Conservation (phyloP, 2,329 filamentous ascomycete species). For the Neonectria neomacrospora region DNA sequence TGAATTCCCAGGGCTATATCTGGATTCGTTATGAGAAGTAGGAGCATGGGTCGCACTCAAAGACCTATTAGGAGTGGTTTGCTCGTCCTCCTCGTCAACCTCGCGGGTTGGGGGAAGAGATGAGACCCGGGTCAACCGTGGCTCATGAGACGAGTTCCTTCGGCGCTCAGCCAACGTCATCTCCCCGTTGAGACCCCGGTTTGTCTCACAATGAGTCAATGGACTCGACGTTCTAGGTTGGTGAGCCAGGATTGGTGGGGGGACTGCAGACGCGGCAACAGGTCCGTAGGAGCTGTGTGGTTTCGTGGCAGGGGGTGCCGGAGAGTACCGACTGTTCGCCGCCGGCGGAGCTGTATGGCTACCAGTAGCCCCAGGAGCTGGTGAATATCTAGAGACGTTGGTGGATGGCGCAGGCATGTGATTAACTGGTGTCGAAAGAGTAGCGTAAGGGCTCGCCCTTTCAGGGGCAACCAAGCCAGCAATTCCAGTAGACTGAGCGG, state of each 20-base stretch:
- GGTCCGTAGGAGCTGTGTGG: slow-evolving; percentile 56
- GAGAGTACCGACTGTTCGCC: slow-evolving; percentile 64
- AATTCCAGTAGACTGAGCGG: slow-evolving; percentile 42
- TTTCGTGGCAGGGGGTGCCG: slow-evolving; percentile 56
- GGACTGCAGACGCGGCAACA: slow-evolving; percentile 48
- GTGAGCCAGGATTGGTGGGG: slow-evolving; percentile 64
- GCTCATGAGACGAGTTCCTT: slow-evolving; percentile 65
- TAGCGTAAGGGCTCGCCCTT: slow-evolving; percentile 64
- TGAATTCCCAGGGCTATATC: slow-evolving; percentile 53
- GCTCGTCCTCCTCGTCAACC: slow-evolving; percentile 67
- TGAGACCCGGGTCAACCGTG: slow-evolving; percentile 63
- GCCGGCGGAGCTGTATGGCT: slow-evolving; percentile 50
- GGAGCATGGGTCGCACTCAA: slow-evolving; percentile 42
- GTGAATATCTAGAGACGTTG: slow-evolving; percentile 69
- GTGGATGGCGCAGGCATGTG: slow-evolving; percentile 49
- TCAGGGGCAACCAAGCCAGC: slow-evolving; percentile 64
- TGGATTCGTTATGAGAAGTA: slow-evolving; percentile 46
- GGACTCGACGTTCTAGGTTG: slow-evolving; percentile 74
- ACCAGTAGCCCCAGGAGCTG: slow-evolving; percentile 55
- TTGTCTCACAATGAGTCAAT: slow-evolving; percentile 70
- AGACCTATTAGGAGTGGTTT: slow-evolving; percentile 40
- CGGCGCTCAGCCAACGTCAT: slow-evolving; percentile 58
- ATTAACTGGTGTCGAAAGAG: slow-evolving; percentile 52
- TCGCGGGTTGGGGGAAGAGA: slow-evolving; percentile 71
- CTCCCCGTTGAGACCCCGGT: slow-evolving; percentile 53